Evolutionary conservation across 176 grass and related monocot species (phyloP).

Genomic region (Aechmea fasciata): DNA sequence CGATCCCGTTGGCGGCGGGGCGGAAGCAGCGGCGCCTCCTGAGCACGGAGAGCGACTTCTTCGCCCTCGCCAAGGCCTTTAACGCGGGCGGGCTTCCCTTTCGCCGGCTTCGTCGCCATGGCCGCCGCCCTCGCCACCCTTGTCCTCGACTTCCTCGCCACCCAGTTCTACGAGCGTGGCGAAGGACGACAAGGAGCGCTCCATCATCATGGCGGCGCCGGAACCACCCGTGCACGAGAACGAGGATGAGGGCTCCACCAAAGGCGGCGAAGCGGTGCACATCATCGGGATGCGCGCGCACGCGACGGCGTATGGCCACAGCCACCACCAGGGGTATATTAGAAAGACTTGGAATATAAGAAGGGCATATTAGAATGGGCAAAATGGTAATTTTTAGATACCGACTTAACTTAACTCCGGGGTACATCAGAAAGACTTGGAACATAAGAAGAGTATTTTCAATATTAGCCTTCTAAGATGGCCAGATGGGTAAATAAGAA

Average conservation of each 20-base stretch:
- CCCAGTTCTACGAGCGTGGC: conserved; percentile 39
- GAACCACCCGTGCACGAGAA: background rate
- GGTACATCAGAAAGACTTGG: too few species aligned
- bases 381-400: too few species aligned
- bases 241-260: background rate
- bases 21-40: conserved; percentile 4
- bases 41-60: conserved; percentile 7
- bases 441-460: too few species aligned
- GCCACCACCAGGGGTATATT: conserved; percentile 5
- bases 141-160: conserved; percentile 58
- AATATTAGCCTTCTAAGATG: too few species aligned
- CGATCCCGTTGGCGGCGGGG: background rate
- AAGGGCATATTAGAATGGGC: too few species aligned
- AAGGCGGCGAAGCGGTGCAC: background rate
- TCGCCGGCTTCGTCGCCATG: conserved; percentile 88
- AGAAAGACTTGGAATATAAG: too few species aligned
- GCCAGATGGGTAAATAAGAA: too few species aligned
- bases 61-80: conserved; percentile 65
- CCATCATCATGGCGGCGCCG: conserved; percentile 8
- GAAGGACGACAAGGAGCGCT: background rate
- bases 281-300: conserved; percentile 10
- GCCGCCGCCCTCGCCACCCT: conserved; percentile 70
- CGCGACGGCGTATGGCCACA: background rate
- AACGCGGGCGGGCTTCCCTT: conserved; percentile 66
- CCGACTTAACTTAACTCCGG: too few species aligned